Conservation (phyloP, 225 moss, liverwort and hornwort species). For the Physcomitrellopsis africana region DNA sequence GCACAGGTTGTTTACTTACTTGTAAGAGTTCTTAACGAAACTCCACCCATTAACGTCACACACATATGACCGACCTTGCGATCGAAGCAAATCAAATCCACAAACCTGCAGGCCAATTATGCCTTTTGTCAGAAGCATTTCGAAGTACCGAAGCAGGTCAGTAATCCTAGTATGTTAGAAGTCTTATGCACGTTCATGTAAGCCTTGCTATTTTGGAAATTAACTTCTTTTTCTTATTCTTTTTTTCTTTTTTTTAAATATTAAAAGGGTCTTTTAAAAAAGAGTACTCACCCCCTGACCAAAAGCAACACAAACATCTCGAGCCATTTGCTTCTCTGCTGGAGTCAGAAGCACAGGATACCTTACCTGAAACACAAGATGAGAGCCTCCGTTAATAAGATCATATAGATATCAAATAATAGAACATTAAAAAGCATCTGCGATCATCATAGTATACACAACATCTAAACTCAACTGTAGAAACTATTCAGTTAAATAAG, state of each 20-base stretch:
- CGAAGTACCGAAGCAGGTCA: no score
- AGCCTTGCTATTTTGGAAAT: no score
- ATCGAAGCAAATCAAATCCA: slow-evolving; percentile 97
- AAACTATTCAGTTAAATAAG: no score
- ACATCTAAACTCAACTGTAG: not conserved
- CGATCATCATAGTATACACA: not conserved
- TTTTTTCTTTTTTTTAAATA: not conserved
- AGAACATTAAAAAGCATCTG: slow-evolving; percentile 6
- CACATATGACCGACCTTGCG: slow-evolving; percentile 98
- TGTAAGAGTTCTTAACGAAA: slow-evolving; percentile 98
- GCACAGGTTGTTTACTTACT: slow-evolving; percentile 51
- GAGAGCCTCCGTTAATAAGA: slow-evolving; percentile 17
- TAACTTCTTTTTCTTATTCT: no score
- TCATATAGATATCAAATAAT: slow-evolving; percentile 5
- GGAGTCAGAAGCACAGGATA: slow-evolving; percentile 98
- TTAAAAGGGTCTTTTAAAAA: not conserved
- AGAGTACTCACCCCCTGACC: slow-evolving; percentile 86
- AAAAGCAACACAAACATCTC: slow-evolving; percentile 95
- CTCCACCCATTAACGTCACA: slow-evolving; percentile 99
- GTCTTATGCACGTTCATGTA: no score
- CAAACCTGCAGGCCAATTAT: slow-evolving; percentile 68
- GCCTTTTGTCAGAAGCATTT: slow-evolving; percentile 16
- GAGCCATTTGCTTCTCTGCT: slow-evolving; percentile 97
- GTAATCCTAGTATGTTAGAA: no score
- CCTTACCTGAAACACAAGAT: slow-evolving; percentile 67